Evolutionary conservation across 1,284 basidiomycete species (phyloP), one percentile per base, ranked within the genome.

Genomic region (Rhodotorula sp.): DNA sequence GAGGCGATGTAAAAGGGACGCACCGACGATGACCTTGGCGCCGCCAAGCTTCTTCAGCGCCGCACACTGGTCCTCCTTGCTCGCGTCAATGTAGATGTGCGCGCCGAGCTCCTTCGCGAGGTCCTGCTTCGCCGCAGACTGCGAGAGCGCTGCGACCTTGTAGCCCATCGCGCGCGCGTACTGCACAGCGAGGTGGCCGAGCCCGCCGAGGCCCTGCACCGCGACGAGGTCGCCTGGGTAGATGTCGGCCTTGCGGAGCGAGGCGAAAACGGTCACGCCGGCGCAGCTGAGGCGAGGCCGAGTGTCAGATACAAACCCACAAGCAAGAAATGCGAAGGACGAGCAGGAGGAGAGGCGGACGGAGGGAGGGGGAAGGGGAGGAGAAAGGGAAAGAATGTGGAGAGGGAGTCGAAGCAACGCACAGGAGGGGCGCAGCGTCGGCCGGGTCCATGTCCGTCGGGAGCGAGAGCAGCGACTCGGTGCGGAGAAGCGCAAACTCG

Each of bases 371-470:
- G 41, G 34, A 44, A 51, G 41, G 17, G 29, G 19, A 5, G 51
- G n/a, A 46, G 27, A 5, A 15, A 32, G 5, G 22, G 41, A 29
- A 53, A 46, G 27, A 5, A 15, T 25, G 5, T 13, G 41, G 37
- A 53, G 56, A 10, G 36, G 48, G 25, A 61, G 48, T 27, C 34
- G 50, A 56, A 79, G 37, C 78, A 39, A 56, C 63, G 46, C 82
- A 68, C 82, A 85, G 67, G 8, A 84, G 75, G 22, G 84, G 83
- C 13, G 82, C 83, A 29, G 80, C 79, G 67, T 83, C 79, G 29
- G 80, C 81, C 5, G 82, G 81, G 44, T 82, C 80, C 29, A 81
- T 76, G 46, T 79, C 81, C 44, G 70, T 75, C 13, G 81, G 83
- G 55, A 82, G 75, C 59, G 63, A 69, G 34, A 73, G 78, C 48